A percentile compares a stretch with the other conserved stretches of the same genome.
Evolutionary conservation across 2,329 filamentous ascomycete species (phyloP).

Genomic region (Hymenotorrendiella dingleyae): DNA sequence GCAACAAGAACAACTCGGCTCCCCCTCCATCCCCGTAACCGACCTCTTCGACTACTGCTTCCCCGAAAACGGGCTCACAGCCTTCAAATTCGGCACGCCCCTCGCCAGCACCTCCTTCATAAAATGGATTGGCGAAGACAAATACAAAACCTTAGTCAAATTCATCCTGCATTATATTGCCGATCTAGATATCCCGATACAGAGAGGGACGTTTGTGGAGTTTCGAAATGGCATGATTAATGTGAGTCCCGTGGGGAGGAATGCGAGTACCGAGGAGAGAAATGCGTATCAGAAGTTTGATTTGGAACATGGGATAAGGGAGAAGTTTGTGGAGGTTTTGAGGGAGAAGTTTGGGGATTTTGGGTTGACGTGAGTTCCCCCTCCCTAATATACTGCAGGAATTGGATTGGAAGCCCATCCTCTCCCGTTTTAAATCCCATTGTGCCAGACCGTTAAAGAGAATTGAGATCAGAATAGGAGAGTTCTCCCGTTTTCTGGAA

Average conservation of each 20-base stretch:
- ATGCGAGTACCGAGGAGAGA: constrained; percentile 75
- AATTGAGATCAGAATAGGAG: too few species aligned
- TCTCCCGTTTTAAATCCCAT: too few species aligned
- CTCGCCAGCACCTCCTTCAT: constrained; percentile 84
- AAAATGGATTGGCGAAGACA: constrained; percentile 76
- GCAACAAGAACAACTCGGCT: constrained; percentile 92
- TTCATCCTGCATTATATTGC: constrained; percentile 79
- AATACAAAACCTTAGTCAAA: constrained; percentile 71
- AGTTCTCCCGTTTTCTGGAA: too few species aligned
- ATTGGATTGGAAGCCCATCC: too few species aligned
- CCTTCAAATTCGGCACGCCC: constrained; percentile 73
- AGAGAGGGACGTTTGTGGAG: constrained; percentile 80
- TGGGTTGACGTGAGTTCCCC: constrained; percentile 68
- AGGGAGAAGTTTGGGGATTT: constrained; percentile 77
- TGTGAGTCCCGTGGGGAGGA: constrained; percentile 76
- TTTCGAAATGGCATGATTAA: constrained; percentile 93
- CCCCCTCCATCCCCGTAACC: constrained; percentile 60
- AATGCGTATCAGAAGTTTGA: constrained; percentile 80
- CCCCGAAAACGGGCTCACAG: constrained; percentile 91
- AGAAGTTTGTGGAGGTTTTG: constrained; percentile 69
- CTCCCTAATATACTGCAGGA: background rate
- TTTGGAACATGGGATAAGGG: constrained; percentile 67
- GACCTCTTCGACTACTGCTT: constrained; percentile 97
- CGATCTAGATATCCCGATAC: constrained; percentile 76
- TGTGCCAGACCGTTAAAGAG: too few species aligned